These are phyloP conservation scores for Leccinellum albellum DNA, from an alignment of 768 basidiomycete genomes.

Conservation along the genomic window DNA sequence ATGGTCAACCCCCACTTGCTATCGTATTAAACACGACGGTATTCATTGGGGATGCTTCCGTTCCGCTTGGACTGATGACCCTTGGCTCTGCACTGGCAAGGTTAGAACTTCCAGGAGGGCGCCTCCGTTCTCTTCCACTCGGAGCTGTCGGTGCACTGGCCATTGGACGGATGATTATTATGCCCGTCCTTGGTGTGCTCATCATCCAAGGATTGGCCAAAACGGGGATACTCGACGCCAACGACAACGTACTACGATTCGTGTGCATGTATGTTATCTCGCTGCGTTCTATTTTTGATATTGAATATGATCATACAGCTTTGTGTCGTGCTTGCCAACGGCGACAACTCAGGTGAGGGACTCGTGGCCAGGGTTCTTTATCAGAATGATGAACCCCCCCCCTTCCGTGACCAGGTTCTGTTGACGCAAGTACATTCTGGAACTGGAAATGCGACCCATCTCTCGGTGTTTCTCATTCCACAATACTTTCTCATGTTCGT, in stretches of 20 bases:
- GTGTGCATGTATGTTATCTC: constrained; percentile 58
- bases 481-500: constrained; percentile 44
- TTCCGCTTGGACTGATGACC: constrained; percentile 60
- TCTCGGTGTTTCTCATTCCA: constrained; percentile 61
- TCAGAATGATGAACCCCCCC: background rate
- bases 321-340: constrained; percentile 58
- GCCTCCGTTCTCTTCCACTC: constrained; percentile 44
- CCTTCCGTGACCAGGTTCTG: constrained; percentile 40
- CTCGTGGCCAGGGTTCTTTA: background rate
- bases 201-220: constrained; percentile 50
- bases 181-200: constrained; percentile 59
- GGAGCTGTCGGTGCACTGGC: constrained; percentile 55
- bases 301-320: constrained; percentile 31
- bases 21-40: constrained; percentile 53
- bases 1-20: constrained; percentile 63
- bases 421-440: constrained; percentile 66
- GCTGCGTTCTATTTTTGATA: background rate
- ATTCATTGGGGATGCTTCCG: constrained; percentile 61
- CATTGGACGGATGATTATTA: constrained; percentile 49
- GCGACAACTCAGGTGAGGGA: constrained; percentile 51
- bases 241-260: constrained; percentile 59
- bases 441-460: constrained; percentile 58
- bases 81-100: constrained; percentile 63
- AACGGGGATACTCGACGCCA: constrained; percentile 42
- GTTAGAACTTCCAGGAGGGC: constrained; percentile 45